These are phyloP conservation scores for Clarireedia sp. DNA, from an alignment of 2,329 filamentous ascomycete genomes.

Conservation along the genomic window DNA sequence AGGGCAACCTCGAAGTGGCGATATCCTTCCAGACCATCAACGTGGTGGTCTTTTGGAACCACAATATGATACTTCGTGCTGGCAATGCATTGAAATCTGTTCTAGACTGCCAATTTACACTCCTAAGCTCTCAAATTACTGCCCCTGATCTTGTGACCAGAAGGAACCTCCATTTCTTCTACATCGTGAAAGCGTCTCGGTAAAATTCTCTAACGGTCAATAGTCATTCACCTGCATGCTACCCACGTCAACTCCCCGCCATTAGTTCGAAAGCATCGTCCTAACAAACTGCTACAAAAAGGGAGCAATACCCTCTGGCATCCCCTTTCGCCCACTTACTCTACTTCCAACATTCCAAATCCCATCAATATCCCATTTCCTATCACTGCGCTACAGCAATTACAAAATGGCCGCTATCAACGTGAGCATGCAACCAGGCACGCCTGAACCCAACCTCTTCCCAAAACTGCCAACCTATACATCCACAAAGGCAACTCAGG, in stretches of 20 bases:
- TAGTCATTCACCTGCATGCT: neutral
- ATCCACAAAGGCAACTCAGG: conserved; percentile 25
- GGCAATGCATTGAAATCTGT: neutral
- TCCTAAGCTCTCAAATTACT: neutral
- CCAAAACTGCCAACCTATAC: conserved; percentile 22
- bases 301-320: no score
- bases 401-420: conserved; percentile 24
- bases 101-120: neutral
- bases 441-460: conserved; percentile 20
- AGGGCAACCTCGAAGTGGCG: no score
- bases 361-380: neutral
- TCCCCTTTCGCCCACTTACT: no score
- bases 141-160: neutral
- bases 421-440: conserved; percentile 19
- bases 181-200: no score
- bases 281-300: no score
- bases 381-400: neutral
- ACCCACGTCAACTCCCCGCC: no score
- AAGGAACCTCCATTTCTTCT: no score
- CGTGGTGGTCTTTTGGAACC: neutral
- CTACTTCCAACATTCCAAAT: neutral
- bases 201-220: neutral
- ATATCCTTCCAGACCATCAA: neutral
- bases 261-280: no score
- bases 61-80: neutral